phyloP scores from a whole-genome alignment of 2,329 filamentous ascomycete species.

The Claviceps cyperi region DNA sequence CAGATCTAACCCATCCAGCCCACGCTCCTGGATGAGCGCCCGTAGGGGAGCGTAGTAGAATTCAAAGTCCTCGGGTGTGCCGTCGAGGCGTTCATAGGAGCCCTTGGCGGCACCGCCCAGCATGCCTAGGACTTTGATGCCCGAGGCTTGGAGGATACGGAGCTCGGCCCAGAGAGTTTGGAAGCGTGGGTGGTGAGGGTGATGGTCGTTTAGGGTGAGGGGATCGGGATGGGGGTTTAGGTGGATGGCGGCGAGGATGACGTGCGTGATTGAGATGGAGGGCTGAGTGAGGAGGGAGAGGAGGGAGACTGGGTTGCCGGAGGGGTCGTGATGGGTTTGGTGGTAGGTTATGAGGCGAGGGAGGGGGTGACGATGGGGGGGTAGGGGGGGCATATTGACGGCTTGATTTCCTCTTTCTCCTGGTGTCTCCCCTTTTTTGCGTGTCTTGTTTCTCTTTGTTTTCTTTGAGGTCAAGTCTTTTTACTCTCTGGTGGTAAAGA shows the following conservation, averaged over 20 bases:
- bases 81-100: constrained; percentile 47
- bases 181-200: constrained; percentile 52
- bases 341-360: constrained; percentile 38
- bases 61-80: constrained; percentile 48
- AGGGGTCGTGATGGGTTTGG: constrained; percentile 37
- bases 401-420: neutral
- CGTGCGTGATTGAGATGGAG: constrained; percentile 50
- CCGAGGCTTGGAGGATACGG: constrained; percentile 52
- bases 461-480: too few relatives aligned
- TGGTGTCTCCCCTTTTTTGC: neutral
- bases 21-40: constrained; percentile 45
- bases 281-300: constrained; percentile 35
- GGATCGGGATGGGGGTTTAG: constrained; percentile 52
- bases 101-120: constrained; percentile 73
- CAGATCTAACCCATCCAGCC: constrained; percentile 57
- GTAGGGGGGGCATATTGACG: constrained; percentile 18
- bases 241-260: constrained; percentile 79
- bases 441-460: neutral
- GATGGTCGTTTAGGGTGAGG: constrained; percentile 69
- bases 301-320: constrained; percentile 33
- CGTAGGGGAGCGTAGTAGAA: constrained; percentile 56
- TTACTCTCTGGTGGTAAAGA: neutral
- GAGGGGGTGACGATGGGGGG: constrained; percentile 15
- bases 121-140: constrained; percentile 74
- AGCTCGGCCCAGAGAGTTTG: constrained; percentile 68